Percentiles rank a stretch among this genome's conserved stretches.
phyloP scores from a whole-genome alignment of 1,284 basidiomycete genomes.

The Ustilago sp. region DNA sequence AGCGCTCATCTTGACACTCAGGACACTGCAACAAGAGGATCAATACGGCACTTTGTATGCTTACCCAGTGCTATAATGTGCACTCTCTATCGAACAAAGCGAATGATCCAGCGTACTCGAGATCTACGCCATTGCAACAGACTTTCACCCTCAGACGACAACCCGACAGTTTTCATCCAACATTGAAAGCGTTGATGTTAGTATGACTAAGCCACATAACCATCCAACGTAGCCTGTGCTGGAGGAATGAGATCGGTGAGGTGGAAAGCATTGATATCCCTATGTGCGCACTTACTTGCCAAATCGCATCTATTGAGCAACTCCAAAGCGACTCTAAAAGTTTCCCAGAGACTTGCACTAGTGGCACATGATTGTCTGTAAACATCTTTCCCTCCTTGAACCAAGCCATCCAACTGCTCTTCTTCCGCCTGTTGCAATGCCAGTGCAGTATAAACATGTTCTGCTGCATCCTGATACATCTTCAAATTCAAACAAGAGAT shows the following conservation, averaged over 20 bases:
- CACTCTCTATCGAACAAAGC: no score
- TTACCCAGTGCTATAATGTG: no score
- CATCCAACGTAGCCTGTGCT: background rate
- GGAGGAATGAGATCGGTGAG: constrained; percentile 56
- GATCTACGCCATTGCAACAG: no score
- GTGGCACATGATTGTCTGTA: constrained; percentile 20
- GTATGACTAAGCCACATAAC: constrained; percentile 13
- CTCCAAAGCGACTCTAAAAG: constrained; percentile 65
- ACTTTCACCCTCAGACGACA: no score
- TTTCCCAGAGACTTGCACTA: constrained; percentile 64
- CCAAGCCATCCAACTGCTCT: constrained; percentile 31
- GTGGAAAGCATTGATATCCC: constrained; percentile 59
- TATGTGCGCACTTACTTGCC: constrained; percentile 39
- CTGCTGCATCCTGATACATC: constrained; percentile 67
- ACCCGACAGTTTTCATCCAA: no score
- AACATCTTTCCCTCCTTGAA: background rate
- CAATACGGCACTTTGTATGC: no score
- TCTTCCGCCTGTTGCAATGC: constrained; percentile 61
- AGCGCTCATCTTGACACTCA: no score
- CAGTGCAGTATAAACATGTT: constrained; percentile 66
- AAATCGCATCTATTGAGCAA: constrained; percentile 63
- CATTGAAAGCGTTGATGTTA: background rate
- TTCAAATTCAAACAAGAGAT: constrained; percentile 67
- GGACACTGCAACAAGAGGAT: no score
- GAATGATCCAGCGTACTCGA: no score